Base-by-base conservation (phyloP, 495 filamentous ascomycete species). In the Podospora anserina region DNA sequence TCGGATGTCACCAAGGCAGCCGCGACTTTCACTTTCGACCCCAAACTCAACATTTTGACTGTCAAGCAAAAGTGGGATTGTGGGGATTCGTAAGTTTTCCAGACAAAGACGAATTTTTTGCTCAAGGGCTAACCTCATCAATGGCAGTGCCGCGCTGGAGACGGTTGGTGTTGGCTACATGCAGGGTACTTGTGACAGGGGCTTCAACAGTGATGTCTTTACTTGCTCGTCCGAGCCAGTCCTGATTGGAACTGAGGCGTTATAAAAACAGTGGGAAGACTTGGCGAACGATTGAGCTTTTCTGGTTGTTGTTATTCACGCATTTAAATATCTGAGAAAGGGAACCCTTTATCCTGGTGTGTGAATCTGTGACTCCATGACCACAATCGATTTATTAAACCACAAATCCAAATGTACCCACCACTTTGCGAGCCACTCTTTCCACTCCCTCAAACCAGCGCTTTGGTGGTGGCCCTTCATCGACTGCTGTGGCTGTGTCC, bases 241-340 rank as follows among this genome's bases (percentile, higher is more conserved):
- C 18, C 80, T 78, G 79, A 72, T 82, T 63, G 79, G 79, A 5
- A 79, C 77, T 1, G 66, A 76, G 59, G 69, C 66, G 13, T 30
- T 74, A 28, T 79, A 61, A 69, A 44, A 20, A 13, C 15, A 26
- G 26, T 20, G 20, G 16, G 30, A 32, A 32, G 30, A 32, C 7
- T 7, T 4, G 30, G 30, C 1, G 30, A 32, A 32, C 0, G 30
- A 32, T 32, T 32, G 30, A 1, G 4, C 30, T 32, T 32, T 4
- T 32, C 4, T 32, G 4, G 30, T 32, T 32, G 30, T 1, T 5
- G 30, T 32, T 32, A 32, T 7, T 32, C 30, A 32, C 30, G 7
- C 30, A 32, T 32, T 23, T 23, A 23, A 23, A 23, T 23, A 32
- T 32, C 30, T 3, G 30, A 32, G 30, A 5, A 7, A 5, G 7